Base-by-base conservation (phyloP, 192 early-diverging fungal genomes). In the Backusella liffmaniae region DNA sequence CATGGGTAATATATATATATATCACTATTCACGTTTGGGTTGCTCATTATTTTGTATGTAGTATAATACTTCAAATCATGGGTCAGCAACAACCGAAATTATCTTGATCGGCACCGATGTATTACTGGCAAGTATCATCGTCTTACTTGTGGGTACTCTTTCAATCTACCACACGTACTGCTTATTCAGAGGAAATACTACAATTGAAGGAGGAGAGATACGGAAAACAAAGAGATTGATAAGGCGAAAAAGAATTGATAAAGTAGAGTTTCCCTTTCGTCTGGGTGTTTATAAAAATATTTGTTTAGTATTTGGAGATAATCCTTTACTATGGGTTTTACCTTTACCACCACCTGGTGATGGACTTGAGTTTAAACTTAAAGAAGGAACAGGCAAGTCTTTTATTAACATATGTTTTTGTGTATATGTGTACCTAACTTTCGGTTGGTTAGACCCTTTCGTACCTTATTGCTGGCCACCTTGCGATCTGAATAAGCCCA, bases 211-310 rank as follows among this genome's bases (percentile, higher is more conserved):
- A 42, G 87, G 86, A 75, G 93, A 94, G 79, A 91, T 87, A 67
- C 83, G 84, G 44, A 89, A 87, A 59, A 91, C 94, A 56, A 80
- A 86, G 0, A 79, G 82, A 8, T 81, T 95, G 67, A 84, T 91
- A 41, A 82, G 82, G 36, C 75, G 77, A 29, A 83, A 83, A 12
- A 88, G 85, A 53, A 86, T 94, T 34, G 71, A 76, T 67, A 39
- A 87, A 81, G 69, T 82, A 10, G 77, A 84, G 30, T 95, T 91
- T 79, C 95, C 96, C 2, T 98, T 95, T 81, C 90, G 96, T 79
- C 73, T 96, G 21, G 94, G 96, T 7, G 59, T 82, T 13, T 72
- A 89, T 79, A 75, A 78, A 26, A 98, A 98, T 73, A 81, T 96
- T 36, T 83, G 86, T 66, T 75, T 83, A 15, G 89, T 96, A 21